Evolutionary conservation across 2,329 filamentous ascomycete species (phyloP), one percentile per base, ranked within the genome.

Genomic region (Thyridium curvatum): DNA sequence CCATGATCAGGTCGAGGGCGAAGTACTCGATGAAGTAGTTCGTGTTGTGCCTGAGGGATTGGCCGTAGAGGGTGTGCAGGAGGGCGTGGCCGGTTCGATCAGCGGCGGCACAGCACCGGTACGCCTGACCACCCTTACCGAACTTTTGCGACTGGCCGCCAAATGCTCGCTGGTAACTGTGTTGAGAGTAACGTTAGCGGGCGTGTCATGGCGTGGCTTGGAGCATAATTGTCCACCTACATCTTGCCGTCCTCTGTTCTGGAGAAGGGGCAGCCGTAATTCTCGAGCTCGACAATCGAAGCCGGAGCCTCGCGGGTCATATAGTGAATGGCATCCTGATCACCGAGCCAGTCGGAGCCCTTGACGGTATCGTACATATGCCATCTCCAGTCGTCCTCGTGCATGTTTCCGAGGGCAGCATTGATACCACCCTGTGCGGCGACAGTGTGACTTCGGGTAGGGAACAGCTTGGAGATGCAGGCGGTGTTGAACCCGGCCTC

Each of bases 1-100:
- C 85, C 93, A 97, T 97, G 56, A 98, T 85, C 66, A 97, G 72
- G 62, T 97, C 93, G 51, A 94, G 78, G 54, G 90, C 93, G 64
- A 97, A 98, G 77, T 90, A 97, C 69, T 97, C 93, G 65, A 98
- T 96, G 71, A 98, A 97, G 78, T 96, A 98, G 75, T 96, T 96
- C 60, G 91, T 96, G 77, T 96, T 95, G 77, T 97, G 89, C 60
- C 87, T 78, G 45, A 97, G 79, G 39, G 90, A 96, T 72, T 96
- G 91, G 56, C 93, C 93, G 69, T 97, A 98, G 50, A 98, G 86
- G 18, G 93, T 98, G 77, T 98, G 93, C 38, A 98, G 81, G 52
- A 98, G 85, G 56, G 93, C 93, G 69, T 98, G 93, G 48, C 93
- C 93, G 47, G 93, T 97, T 76, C 91, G 79, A 65, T 98, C 93